Evolutionary conservation across 164 flowering plant species (phyloP).

Genomic region (Annona squamosa): DNA sequence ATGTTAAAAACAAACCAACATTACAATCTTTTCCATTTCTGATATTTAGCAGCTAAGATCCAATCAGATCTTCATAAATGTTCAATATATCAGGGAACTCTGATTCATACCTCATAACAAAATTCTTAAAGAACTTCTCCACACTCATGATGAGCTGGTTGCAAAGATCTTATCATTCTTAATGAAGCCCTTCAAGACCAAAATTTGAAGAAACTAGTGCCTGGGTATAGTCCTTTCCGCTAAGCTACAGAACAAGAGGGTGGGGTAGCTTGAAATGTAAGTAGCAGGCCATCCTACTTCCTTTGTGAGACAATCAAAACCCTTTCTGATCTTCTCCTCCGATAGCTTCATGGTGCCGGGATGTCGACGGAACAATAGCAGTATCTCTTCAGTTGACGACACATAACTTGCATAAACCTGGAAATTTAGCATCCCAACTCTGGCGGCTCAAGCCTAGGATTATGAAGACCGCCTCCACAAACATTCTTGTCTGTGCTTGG

Average conservation of each 20-base stretch:
- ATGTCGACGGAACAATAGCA: background rate
- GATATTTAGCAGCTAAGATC: background rate
- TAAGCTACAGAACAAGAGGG: background rate
- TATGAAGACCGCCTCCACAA: background rate
- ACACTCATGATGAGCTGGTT: background rate
- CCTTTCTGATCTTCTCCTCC: conserved; percentile 1
- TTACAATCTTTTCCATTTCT: background rate
- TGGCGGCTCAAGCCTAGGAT: background rate
- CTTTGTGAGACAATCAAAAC: background rate
- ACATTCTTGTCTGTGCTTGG: background rate
- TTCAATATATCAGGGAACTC: background rate
- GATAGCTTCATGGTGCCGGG: background rate
- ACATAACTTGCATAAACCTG: conserved; percentile 1
- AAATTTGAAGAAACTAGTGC: background rate
- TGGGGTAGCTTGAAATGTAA: background rate
- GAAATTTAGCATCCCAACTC: background rate
- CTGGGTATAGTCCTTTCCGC: background rate
- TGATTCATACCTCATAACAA: background rate
- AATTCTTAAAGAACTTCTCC: background rate
- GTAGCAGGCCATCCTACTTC: background rate
- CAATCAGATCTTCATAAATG: background rate
- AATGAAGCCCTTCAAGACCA: background rate
- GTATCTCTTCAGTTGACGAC: background rate
- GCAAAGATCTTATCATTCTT: background rate
- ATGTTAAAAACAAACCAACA: too few species aligned